phyloP scores from a whole-genome alignment of 331 rosid species.

The Stylosanthes scabra region DNA sequence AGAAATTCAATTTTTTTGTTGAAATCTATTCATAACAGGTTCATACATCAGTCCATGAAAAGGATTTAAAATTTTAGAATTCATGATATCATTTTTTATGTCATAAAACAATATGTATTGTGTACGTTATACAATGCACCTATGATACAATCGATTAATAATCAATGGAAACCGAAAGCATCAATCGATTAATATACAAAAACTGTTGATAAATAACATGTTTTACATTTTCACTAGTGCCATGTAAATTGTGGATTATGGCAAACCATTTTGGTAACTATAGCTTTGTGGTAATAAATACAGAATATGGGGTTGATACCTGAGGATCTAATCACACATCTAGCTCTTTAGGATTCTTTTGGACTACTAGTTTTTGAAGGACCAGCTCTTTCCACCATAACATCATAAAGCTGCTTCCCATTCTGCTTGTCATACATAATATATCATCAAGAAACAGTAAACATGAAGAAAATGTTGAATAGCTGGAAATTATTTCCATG shows the following conservation, averaged over 20 bases:
- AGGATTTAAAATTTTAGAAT: not conserved
- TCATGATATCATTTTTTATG: constrained; percentile 3
- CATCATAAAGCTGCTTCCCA: constrained; percentile 94
- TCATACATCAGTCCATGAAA: constrained; percentile 4
- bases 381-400: constrained; percentile 98
- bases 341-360: constrained; percentile 49
- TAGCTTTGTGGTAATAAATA: not conserved
- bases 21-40: not conserved
- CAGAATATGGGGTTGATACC: constrained; percentile 15
- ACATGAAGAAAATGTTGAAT: constrained; percentile 27
- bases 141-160: not conserved
- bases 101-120: constrained; percentile 2
- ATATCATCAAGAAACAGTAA: constrained; percentile 36
- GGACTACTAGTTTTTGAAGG: constrained; percentile 85
- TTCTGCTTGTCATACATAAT: constrained; percentile 62
- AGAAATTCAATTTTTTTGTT: not conserved
- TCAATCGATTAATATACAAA: not conserved
- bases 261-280: constrained; percentile 3
- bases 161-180: not conserved
- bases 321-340: constrained; percentile 32
- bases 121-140: too few species aligned
- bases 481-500: constrained; percentile 15
- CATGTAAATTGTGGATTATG: not conserved
- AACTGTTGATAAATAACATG: constrained; percentile 10
- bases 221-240: not conserved